Base-by-base conservation (phyloP, 106 monocot species). In the Ottelia alismoides region DNA sequence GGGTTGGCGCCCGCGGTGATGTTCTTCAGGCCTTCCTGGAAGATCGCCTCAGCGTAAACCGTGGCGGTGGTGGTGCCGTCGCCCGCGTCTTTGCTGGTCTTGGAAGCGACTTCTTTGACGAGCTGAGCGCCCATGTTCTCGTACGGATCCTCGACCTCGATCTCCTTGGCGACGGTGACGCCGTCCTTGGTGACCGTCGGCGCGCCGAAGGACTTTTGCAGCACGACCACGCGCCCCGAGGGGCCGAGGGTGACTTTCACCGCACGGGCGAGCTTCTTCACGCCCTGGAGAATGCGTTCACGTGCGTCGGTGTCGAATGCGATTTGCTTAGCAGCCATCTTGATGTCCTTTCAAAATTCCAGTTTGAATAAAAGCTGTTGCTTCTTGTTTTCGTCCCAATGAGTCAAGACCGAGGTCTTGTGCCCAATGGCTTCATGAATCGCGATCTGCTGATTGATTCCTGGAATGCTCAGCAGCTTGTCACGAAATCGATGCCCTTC, bases 161-260 rank as follows among this genome's bases (percentile, higher is more conserved):
- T 51, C 22, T 22, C 2, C 22, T 51, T 22, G 14, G 51, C 51
- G 5, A 51, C 51, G 5, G 51, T 22, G 7, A 51, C 51, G 1
- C 51, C 51, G 51, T 51, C 51, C 16, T 51, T 51, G 5, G 51
- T 51, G 51, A 51, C 20, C 3, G 4, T 21, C 2, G 51, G 51
- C 9, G 51, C 51, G 2, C 51, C 51, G 16, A 51, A 51, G 20
- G 7, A 4, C 25, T 51, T 2, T 5, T 51, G 24, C 20, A 51
- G 9, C 6, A 51, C 51, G 5, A 51, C 51, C 10, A 24, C 25
- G 2, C 51, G 20, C 2, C 51, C 51, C 51, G 22, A 24, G 3
- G 51, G 51, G 2, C 51, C 51, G 24, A 51, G 16, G 4, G 51
- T 51, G 3, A 25, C 24, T 51, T 51, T 51, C 3, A 51, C 51